A percentile compares a stretch with the other conserved stretches of the same genome.
Conservation (phyloP, 2,329 filamentous ascomycete species). For the Botryotinia globosa region DNA sequence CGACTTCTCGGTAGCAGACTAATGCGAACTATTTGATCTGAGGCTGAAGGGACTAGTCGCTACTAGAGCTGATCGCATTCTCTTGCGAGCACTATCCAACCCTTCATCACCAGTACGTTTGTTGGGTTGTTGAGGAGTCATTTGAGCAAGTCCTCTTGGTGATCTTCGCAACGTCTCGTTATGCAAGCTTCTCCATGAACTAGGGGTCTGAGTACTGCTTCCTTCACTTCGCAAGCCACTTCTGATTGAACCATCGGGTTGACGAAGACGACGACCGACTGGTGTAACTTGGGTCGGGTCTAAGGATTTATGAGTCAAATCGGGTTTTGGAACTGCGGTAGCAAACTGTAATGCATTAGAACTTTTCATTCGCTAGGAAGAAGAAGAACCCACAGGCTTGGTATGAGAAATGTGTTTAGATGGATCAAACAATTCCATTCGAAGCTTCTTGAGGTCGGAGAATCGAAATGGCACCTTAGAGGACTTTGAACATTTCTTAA, state of each 20-base stretch:
- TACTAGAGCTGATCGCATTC: not conserved
- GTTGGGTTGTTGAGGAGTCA: conserved; percentile 2
- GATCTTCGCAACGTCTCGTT: not conserved
- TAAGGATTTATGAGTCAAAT: not conserved
- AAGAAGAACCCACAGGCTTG: conserved; percentile 2
- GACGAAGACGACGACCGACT: not conserved
- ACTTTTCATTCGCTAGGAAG: not conserved
- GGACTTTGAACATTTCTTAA: conserved; percentile 15
- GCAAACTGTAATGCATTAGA: not conserved
- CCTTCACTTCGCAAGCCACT: not conserved
- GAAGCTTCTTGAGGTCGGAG: conserved; percentile 6
- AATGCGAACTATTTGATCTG: conserved; percentile 10
- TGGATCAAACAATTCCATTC: conserved; percentile 5
- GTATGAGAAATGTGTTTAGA: conserved; percentile 9
- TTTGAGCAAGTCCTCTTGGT: not conserved
- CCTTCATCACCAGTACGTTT: conserved; percentile 12
- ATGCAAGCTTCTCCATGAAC: conserved; percentile 13
- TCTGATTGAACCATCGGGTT: not conserved
- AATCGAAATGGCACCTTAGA: conserved; percentile 7
- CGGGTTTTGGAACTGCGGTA: not conserved
- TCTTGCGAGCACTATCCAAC: not conserved
- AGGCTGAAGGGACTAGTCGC: conserved; percentile 16
- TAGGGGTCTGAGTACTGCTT: conserved; percentile 15
- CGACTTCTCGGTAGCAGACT: not conserved
- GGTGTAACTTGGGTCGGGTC: conserved; percentile 7